A percentile compares a stretch with the other conserved stretches of the same genome.
These are phyloP conservation scores for Platanthera guangdongensis DNA, from an alignment of 106 monocot genomes.

Conservation along the genomic window DNA sequence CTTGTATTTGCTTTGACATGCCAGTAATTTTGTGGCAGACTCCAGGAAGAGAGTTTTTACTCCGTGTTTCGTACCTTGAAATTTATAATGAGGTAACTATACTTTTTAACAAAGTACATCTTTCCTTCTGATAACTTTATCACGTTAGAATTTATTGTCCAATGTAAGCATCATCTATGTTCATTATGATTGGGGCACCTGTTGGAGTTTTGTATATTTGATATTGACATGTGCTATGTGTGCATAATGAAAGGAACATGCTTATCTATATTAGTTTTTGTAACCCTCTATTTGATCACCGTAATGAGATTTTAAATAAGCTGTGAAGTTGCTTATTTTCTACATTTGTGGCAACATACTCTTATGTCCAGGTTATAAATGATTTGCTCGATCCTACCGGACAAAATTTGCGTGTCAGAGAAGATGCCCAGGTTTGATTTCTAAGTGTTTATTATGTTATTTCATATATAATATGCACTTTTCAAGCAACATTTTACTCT, in stretches of 20 bases:
- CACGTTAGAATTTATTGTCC: neutral
- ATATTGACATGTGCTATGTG: neutral
- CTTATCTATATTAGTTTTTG: neutral
- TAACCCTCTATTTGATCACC: neutral
- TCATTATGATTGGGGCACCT: neutral
- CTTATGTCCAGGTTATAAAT: constrained; percentile 75
- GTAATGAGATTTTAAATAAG: neutral
- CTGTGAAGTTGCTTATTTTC: neutral
- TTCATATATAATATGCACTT: neutral
- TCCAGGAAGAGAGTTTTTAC: constrained; percentile 92
- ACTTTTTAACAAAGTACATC: neutral
- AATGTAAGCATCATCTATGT: neutral
- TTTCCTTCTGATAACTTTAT: constrained; percentile 4
- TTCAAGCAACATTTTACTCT: neutral
- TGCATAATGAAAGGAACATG: neutral
- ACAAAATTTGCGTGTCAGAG: constrained; percentile 98
- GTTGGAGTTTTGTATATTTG: neutral
- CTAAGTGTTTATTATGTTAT: neutral
- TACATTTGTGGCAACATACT: neutral
- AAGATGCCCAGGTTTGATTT: constrained; percentile 81
- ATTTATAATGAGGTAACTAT: constrained; percentile 86
- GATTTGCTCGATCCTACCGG: constrained; percentile 97
- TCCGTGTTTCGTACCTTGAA: constrained; percentile 97
- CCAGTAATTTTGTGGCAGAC: constrained; percentile 41
- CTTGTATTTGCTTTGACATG: neutral